Percentiles rank a stretch among this genome's conserved stretches.
Evolutionary conservation across 2,329 filamentous ascomycete species (phyloP).

Genomic region (Botryotinia calthae): DNA sequence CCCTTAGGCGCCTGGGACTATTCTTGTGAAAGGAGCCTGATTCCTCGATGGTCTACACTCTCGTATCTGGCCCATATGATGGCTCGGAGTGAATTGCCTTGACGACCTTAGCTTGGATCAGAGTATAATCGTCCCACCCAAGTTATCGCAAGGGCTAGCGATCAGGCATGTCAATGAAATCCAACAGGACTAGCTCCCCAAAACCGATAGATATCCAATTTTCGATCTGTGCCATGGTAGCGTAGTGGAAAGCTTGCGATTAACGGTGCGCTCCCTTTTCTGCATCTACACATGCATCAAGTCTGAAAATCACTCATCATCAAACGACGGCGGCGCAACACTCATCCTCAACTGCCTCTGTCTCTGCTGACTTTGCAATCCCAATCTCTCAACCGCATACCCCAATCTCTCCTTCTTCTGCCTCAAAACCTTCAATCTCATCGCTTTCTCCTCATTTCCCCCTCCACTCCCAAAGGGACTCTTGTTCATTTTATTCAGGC

Average conservation of each 20-base stretch:
- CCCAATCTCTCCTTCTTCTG: conserved; percentile 69
- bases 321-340: conserved; percentile 48
- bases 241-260: background rate
- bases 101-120: background rate
- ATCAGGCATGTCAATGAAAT: too few relatives aligned
- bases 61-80: background rate
- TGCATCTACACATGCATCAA: background rate
- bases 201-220: background rate
- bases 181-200: too few relatives aligned
- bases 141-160: too few relatives aligned
- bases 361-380: conserved; percentile 64
- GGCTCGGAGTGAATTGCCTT: background rate
- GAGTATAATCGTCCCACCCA: accelerated
- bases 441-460: conserved; percentile 30
- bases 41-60: too few relatives aligned
- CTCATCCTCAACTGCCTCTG: conserved; percentile 71
- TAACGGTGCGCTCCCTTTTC: background rate
- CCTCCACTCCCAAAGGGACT: conserved; percentile 20
- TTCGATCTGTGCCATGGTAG: background rate
- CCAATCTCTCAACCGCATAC: conserved; percentile 67
- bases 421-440: conserved; percentile 57
- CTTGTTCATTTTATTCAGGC: background rate
- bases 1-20: background rate
- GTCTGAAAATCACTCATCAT: background rate
- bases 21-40: background rate